Base-by-base conservation (phyloP, 2,329 filamentous ascomycete genomes). In the Fusarium albosuccineum region DNA sequence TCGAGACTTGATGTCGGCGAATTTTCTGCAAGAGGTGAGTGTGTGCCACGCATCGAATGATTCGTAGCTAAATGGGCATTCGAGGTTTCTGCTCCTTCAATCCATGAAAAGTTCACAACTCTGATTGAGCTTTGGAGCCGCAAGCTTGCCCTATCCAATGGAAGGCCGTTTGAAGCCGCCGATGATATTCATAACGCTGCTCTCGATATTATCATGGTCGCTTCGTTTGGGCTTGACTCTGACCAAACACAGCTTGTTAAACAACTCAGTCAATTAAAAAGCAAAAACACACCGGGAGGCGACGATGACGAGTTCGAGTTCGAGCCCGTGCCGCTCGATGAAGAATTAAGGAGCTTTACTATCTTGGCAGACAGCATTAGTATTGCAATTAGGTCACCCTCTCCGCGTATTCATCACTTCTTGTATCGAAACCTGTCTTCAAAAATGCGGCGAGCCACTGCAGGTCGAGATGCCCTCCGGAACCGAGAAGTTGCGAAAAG, bases 101-200 rank as follows among this genome's bases (percentile, higher is more conserved):
- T 79, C 1, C 70, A 79, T 37, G 52, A 68, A 9, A 79, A 76
- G 34, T 70, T 71, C 8, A 56, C 62, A 9, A 58, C 64, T 10
- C 64, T 80, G 9, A 44, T 80, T 9, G 68, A 73, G 9, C 67
- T 80, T 9, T 80, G 77, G 78, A 51, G 52, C 11, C 33, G 69
- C 8, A 80, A 80, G 57, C 52, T 61, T 4, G 17, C 55, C 1
- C 3, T 75, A 1, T 69, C 74, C 7, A 48, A 64, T 1, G 73
- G 75, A 6, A 48, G 69, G 2, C 76, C 76, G 1, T 80, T 80
- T 37, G 64, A 73, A 5, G 72, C 73, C 1, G 46, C 60, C 0
- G 40, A 66, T 9, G 78, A 80, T 41, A 69, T 80, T 2, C 68
- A 72, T 17, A 67, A 76, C 17, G 61, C 70, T 0, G 64, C 73